Conservation (phyloP, 2,329 filamentous ascomycete species). For the Diaporthe destruens region DNA sequence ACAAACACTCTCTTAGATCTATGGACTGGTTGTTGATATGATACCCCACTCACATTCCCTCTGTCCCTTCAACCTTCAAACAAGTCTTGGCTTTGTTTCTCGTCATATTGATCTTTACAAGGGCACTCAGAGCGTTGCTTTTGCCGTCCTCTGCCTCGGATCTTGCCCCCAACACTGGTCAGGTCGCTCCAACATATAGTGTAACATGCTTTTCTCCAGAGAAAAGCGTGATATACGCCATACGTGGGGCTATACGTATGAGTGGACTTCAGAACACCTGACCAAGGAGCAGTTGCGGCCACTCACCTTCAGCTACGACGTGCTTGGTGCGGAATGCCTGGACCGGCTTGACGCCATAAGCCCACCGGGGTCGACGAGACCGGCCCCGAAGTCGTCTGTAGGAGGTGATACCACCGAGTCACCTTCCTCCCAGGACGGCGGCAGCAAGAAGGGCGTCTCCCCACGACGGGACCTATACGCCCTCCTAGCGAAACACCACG, state of each 20-base stretch:
- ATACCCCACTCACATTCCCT: not conserved
- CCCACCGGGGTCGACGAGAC: slow-evolving; percentile 51
- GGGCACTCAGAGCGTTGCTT: not conserved
- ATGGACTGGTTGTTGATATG: not conserved
- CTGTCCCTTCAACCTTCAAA: not conserved
- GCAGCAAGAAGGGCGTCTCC: slow-evolving; percentile 47
- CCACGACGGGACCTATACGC: slow-evolving; percentile 71
- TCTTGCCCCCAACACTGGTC: not conserved
- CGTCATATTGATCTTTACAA: not conserved
- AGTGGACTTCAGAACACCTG: slow-evolving; percentile 75
- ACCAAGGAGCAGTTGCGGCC: slow-evolving; percentile 69
- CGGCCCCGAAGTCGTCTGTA: not conserved
- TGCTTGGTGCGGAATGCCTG: slow-evolving; percentile 74
- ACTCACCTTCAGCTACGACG: slow-evolving; percentile 76
- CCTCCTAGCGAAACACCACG: slow-evolving; percentile 70
- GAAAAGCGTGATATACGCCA: slow-evolving; percentile 43
- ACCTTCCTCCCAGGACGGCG: slow-evolving; percentile 32
- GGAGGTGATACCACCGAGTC: not conserved
- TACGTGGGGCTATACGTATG: slow-evolving; percentile 76
- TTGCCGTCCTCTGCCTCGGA: not conserved
- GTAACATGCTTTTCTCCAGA: slow-evolving; percentile 30
- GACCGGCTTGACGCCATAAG: slow-evolving; percentile 73
- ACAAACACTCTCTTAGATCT: not conserved
- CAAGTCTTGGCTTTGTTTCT: not conserved
- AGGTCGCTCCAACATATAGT: not conserved